phyloP scores from a whole-genome alignment of 345 rosid genomes.

The Physaria fendleri region DNA sequence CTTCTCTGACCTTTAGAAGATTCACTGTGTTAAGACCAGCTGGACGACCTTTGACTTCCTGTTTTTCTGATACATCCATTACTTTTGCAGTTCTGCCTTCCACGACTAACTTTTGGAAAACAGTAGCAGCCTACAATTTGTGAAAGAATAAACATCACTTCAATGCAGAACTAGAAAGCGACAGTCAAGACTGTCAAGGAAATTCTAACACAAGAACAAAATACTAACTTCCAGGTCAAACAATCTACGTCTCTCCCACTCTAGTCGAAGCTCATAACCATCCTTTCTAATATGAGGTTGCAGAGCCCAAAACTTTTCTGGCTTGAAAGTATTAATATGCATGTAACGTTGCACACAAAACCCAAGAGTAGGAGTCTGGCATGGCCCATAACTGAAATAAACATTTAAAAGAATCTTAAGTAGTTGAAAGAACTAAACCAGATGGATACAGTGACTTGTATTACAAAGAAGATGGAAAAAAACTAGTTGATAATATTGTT shows the following conservation, averaged over 20 bases:
- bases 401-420: slow-evolving; percentile 16
- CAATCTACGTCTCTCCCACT: slow-evolving; percentile 86
- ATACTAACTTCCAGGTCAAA: slow-evolving; percentile 79
- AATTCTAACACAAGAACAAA: slow-evolving; percentile 2
- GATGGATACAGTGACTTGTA: neutral
- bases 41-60: slow-evolving; percentile 83
- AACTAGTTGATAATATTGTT: neutral
- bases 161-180: neutral
- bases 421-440: slow-evolving; percentile 3
- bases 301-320: slow-evolving; percentile 80
- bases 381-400: slow-evolving; percentile 86
- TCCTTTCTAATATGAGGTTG: slow-evolving; percentile 47
- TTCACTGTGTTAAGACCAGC: slow-evolving; percentile 87
- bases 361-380: slow-evolving; percentile 97
- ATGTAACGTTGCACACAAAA: slow-evolving; percentile 88
- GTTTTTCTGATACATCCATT: slow-evolving; percentile 60
- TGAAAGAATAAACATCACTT: slow-evolving; percentile 3
- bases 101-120: slow-evolving; percentile 70
- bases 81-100: slow-evolving; percentile 72
- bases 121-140: slow-evolving; percentile 57
- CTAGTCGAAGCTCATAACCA: slow-evolving; percentile 85
- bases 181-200: slow-evolving; percentile 13
- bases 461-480: neutral
- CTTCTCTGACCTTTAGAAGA: slow-evolving; percentile 71
- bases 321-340: slow-evolving; percentile 84